Evolutionary conservation across 441 rosid species (phyloP).

Genomic region (Corymbia calophylla): DNA sequence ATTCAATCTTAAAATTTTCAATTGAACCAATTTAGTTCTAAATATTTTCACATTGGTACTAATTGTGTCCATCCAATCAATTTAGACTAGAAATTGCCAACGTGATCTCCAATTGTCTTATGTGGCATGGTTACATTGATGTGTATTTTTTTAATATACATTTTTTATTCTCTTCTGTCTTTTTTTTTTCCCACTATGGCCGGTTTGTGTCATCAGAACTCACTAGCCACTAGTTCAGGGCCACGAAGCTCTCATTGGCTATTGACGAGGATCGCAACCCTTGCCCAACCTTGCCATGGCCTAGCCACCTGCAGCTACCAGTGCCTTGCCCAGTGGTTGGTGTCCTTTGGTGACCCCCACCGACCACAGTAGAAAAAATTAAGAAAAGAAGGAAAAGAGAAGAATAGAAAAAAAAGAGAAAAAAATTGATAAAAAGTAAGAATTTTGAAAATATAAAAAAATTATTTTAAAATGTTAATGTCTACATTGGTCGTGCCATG

Average conservation of each 20-base stretch:
- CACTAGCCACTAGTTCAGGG: background rate
- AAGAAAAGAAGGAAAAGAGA: background rate
- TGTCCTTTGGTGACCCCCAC: background rate
- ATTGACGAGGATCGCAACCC: background rate
- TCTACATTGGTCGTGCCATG: no score
- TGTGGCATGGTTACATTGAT: no score
- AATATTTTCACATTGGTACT: no score
- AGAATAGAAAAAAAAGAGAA: no score
- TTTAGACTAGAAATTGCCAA: no score
- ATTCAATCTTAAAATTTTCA: no score
- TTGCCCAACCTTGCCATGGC: background rate
- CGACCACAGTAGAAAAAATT: background rate
- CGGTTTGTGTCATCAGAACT: background rate
- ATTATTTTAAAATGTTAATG: background rate
- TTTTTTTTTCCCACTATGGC: background rate
- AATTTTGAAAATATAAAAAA: no score
- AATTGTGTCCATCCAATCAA: no score
- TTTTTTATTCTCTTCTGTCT: no score
- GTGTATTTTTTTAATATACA: no score
- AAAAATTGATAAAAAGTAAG: no score
- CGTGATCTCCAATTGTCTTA: fast-evolving
- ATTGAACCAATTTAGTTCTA: no score
- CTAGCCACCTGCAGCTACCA: background rate
- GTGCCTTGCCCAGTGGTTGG: background rate
- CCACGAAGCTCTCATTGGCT: background rate